These are phyloP conservation scores for Agrocybe praecox DNA, from an alignment of 768 basidiomycete genomes.

Conservation along the genomic window DNA sequence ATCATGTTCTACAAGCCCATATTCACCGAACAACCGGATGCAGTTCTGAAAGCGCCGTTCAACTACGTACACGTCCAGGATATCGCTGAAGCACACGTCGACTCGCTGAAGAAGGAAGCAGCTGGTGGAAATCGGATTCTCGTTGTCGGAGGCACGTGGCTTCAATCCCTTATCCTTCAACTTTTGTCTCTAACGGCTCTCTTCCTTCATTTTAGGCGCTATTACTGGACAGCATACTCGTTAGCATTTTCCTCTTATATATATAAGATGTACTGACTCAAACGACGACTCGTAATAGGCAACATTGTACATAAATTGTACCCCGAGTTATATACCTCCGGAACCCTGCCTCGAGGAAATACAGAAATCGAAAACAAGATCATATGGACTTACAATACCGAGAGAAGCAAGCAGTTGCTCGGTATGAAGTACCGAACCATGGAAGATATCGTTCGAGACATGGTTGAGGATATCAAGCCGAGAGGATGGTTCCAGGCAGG, in stretches of 20 bases:
- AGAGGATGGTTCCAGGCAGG: not conserved
- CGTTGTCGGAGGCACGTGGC: constrained; percentile 31
- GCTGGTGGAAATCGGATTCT: constrained; percentile 63
- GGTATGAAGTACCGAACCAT: not conserved
- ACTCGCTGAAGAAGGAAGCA: constrained; percentile 49
- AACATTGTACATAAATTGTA: not conserved
- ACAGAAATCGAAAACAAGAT: not conserved
- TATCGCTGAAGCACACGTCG: constrained; percentile 54
- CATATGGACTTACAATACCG: not conserved
- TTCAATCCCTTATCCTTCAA: not conserved
- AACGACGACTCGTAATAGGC: not conserved
- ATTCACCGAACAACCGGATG: constrained; percentile 14
- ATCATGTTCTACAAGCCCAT: constrained; percentile 25
- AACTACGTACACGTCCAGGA: constrained; percentile 55
- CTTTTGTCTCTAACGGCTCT: not conserved
- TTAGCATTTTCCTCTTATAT: not conserved
- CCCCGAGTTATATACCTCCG: not conserved
- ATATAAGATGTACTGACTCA: not conserved
- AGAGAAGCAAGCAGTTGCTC: not conserved
- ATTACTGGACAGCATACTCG: not conserved
- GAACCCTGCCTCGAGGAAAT: not conserved
- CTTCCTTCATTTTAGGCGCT: not conserved
- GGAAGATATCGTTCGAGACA: not conserved
- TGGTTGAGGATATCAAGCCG: not conserved
- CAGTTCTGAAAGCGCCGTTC: constrained; percentile 15